These are phyloP conservation scores for Globisporangium cystogenes DNA, from an alignment of 352 stramenopile genomes.

Conservation along the genomic window DNA sequence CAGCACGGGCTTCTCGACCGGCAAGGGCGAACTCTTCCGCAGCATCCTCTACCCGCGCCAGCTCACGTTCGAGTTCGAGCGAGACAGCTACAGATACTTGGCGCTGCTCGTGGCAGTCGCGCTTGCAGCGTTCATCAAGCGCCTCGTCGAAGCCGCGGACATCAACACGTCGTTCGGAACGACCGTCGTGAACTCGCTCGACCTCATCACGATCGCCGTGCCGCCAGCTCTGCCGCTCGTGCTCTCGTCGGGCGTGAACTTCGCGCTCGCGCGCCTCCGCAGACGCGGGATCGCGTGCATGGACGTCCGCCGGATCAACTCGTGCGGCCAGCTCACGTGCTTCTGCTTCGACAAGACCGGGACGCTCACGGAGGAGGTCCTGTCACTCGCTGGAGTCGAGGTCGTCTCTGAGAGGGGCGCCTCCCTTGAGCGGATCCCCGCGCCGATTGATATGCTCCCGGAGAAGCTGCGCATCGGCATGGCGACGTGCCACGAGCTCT, in stretches of 20 bases:
- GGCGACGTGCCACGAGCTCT: slow-evolving; percentile 44
- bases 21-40: slow-evolving; percentile 66
- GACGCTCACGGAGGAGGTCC: slow-evolving; percentile 61
- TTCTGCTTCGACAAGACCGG: slow-evolving; percentile 85
- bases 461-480: slow-evolving; percentile 21
- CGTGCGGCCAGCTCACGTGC: slow-evolving; percentile 56
- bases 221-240: slow-evolving; percentile 51
- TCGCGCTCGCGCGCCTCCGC: slow-evolving; percentile 45
- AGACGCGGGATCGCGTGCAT: slow-evolving; percentile 52
- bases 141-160: slow-evolving; percentile 23
- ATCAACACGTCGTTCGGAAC: slow-evolving; percentile 18
- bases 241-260: slow-evolving; percentile 46
- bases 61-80: slow-evolving; percentile 49
- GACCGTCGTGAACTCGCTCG: slow-evolving; percentile 28
- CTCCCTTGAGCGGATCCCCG: not conserved
- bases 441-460: slow-evolving; percentile 12
- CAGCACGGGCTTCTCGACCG: slow-evolving; percentile 53
- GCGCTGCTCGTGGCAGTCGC: slow-evolving; percentile 34
- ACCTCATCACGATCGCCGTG: slow-evolving; percentile 57
- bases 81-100: slow-evolving; percentile 61
- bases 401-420: slow-evolving; percentile 3
- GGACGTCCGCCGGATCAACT: slow-evolving; percentile 59
- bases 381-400: slow-evolving; percentile 36
- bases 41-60: slow-evolving; percentile 55
- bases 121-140: slow-evolving; percentile 45